Base-by-base conservation (phyloP, 176 grass and related monocot genomes). In the Musa beccarii region DNA sequence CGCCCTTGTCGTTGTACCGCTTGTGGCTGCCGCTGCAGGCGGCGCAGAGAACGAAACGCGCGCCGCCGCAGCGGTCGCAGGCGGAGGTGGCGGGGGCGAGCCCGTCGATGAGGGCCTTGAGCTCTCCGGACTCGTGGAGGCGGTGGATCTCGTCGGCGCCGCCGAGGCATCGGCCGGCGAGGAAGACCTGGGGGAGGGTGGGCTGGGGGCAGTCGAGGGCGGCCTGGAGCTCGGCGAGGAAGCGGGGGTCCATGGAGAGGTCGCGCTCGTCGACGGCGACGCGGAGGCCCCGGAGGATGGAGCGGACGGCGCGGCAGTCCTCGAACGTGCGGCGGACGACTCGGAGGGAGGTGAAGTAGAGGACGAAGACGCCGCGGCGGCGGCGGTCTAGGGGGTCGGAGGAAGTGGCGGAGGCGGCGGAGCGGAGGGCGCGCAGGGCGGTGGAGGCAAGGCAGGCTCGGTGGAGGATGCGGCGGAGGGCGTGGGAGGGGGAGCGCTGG, bases 311-410 rank as follows among this genome's bases (percentile, higher is more conserved):
- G 77, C 84, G 68, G 88, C 86, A 96, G 65, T 96, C 89, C 80
- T 82, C 89, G 77, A 87, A 96, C 74, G 89, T 96, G 74, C 81
- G 25, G 52, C 89, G 86, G 77, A 96, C 86, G 49, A 87, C 82
- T 51, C 89, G 80, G 53, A 96, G 81, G 50, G 92, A 96, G 62
- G 89, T 96, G 84, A 83, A 96, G 84, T 92, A 96, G 4, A 96
- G 74, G 12, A 96, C 92, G 49, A 93, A 43, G 34, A 70, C 14
- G 15, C 68, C 79, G 66, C 86, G 89, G 59, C 86, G 74, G 83
- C 85, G 80, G 59, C 73, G 63, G 19, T 84, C 84, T 21, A 77
- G 63, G 63, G 66, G 71, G 53, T 61, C 53, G 52, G 80, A 0
- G n/a, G 76, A 62, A 11, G 61, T 49, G 1, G 72, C 55, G 61